Conservation (phyloP, 1,284 basidiomycete species). For the Singerocomus rubriflavus region DNA sequence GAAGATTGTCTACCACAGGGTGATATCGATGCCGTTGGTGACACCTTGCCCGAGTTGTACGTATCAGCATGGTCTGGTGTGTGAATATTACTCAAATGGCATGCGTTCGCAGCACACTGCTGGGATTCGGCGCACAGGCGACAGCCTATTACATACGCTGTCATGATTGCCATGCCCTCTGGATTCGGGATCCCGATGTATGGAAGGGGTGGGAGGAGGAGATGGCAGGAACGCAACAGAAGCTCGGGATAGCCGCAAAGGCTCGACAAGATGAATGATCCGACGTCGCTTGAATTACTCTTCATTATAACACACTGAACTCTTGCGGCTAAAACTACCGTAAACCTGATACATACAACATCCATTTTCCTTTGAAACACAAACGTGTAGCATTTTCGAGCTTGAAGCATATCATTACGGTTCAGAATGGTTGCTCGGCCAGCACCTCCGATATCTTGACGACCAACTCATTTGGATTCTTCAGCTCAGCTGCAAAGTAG, state of each 20-base stretch:
- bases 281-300: neutral
- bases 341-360: neutral
- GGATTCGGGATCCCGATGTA: slow-evolving; percentile 30
- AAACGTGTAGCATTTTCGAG: too few relatives aligned
- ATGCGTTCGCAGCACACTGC: slow-evolving; percentile 33
- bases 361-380: too few relatives aligned
- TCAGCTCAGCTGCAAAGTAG: slow-evolving; percentile 54
- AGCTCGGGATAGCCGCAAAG: slow-evolving; percentile 20
- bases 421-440: slow-evolving; percentile 47
- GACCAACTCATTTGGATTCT: slow-evolving; percentile 42
- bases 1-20: slow-evolving; percentile 55
- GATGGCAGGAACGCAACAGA: slow-evolving; percentile 35
- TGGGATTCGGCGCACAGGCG: slow-evolving; percentile 36
- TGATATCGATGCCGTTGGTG: slow-evolving; percentile 50
- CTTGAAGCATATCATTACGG: too few relatives aligned
- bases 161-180: slow-evolving; percentile 41
- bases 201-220: slow-evolving; percentile 39
- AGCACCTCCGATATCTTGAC: slow-evolving; percentile 50
- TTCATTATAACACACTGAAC: neutral
- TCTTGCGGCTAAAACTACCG: neutral
- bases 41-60: slow-evolving; percentile 55
- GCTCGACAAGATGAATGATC: slow-evolving; percentile 1
- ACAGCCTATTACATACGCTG: slow-evolving; percentile 49
- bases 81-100: slow-evolving; percentile 7
- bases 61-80: slow-evolving; percentile 21